Base-by-base conservation (phyloP, 2,329 filamentous ascomycete species). In the Colletotrichum cordylinicola region DNA sequence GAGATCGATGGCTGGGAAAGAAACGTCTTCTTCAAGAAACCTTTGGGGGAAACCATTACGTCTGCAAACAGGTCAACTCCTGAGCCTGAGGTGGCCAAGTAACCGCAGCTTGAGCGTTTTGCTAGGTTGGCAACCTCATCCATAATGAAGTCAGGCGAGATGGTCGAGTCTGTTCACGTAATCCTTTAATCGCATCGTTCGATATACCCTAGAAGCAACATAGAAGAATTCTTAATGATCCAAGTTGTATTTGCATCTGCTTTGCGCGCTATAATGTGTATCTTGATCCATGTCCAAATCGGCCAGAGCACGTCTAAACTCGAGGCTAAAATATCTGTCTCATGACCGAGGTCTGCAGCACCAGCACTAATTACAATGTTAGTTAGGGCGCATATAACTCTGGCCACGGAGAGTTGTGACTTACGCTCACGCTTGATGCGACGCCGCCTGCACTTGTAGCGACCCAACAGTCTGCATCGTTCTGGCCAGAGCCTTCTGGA, bases 1-100 rank as follows among this genome's bases (percentile, higher is more conserved):
- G 87, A 87, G 0, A 87, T 90, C 56, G 92, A 93, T 80, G 91
- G 92, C 2, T 93, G 92, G 92, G 91, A 91, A 78, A 85, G 90
- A 37, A 90, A 85, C 70, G 86, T 90, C 4, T 92, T 93, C 79
- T 82, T 86, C 3, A 86, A 81, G 73, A 81, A 85, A 76, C 88
- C 89, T 9, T 65, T 78, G n/a, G 77, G 76, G 52, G 70, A 69
- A 56, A 37, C 74, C 12, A 48, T 76, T 18, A 6, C 70, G 4
- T 76, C 74, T 27, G 74, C 64, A 16, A 43, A 68, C 18, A 58
- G 35, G 29, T 7, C 58, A 8, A 60, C 70, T 8, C 52, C 55
- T 4, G 70, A 74, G 8, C 52, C 55, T 8, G 70, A 74, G 8
- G 70, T 74, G 12, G 12, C 74, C 29, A 76, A 76, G 27, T 74